A percentile compares a stretch with the other conserved stretches of the same genome.
Evolutionary conservation across 192 early-diverging fungal genomes (phyloP).

Genomic region (Coemansia javaensis): DNA sequence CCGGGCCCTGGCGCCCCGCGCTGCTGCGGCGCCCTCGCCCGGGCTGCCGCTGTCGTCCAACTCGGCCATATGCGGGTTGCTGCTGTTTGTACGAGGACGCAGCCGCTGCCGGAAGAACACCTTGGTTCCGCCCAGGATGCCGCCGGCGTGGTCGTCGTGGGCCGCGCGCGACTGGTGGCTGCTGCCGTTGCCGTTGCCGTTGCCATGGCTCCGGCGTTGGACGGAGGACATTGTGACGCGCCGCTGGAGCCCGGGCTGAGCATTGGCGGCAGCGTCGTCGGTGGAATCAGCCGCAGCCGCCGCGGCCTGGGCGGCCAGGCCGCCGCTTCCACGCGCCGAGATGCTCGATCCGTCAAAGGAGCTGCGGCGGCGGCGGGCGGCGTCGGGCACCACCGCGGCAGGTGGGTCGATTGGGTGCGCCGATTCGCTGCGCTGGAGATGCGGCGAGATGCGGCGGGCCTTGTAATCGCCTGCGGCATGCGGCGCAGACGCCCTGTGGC

Average conservation of each 20-base stretch:
- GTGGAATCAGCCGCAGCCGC: too few species aligned
- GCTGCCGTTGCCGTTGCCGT: conserved; percentile 18
- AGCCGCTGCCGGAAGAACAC: conserved; percentile 41
- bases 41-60: not conserved
- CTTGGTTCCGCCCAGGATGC: conserved; percentile 35
- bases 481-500: too few species aligned
- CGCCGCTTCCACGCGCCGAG: conserved; percentile 6
- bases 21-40: not conserved
- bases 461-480: not conserved
- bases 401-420: not conserved
- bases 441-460: not conserved
- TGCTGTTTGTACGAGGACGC: conserved; percentile 38
- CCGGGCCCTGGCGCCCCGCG: not conserved
- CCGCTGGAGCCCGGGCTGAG: conserved; percentile 19
- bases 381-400: not conserved
- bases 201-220: conserved; percentile 6
- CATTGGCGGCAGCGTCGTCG: not conserved
- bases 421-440: conserved; percentile 21
- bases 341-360: conserved; percentile 30
- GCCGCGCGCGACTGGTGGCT: conserved; percentile 1
- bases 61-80: conserved; percentile 1
- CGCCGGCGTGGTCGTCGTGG: conserved; percentile 5
- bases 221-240: conserved; percentile 31
- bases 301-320: conserved; percentile 3
- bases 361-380: conserved; percentile 14